phyloP scores from a whole-genome alignment of 129 eudicot genomes.

The Smallanthus sonchifolius region DNA sequence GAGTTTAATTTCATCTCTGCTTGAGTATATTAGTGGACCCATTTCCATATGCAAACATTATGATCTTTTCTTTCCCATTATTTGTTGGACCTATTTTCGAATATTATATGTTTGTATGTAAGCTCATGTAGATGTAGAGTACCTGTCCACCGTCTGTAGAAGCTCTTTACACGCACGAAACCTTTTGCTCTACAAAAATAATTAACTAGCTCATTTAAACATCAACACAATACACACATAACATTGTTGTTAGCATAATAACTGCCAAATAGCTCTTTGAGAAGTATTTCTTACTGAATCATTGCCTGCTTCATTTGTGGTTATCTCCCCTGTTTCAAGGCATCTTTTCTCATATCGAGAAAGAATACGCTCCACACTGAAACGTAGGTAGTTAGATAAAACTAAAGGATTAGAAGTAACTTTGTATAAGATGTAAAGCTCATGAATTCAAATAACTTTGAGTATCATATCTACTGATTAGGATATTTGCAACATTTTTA shows the following conservation, averaged over 20 bases:
- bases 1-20: not conserved
- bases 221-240: not conserved
- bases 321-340: not conserved
- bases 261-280: not conserved
- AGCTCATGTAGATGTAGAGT: not conserved
- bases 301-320: not conserved
- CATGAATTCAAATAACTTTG: not conserved
- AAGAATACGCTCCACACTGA: constrained; percentile 5
- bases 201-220: not conserved
- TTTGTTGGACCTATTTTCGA: not conserved
- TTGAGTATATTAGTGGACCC: not conserved
- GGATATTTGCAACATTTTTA: not conserved
- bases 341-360: constrained; percentile 9
- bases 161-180: constrained; percentile 39
- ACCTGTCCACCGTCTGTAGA: constrained; percentile 43
- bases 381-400: not conserved
- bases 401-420: not conserved
- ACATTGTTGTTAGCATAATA: not conserved
- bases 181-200: constrained; percentile 14
- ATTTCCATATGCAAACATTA: not conserved
- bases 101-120: not conserved
- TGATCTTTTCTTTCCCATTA: not conserved
- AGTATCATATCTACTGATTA: not conserved
- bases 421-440: not conserved
- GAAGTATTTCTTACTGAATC: not conserved